These are phyloP conservation scores for Asterella californica DNA, from an alignment of 225 moss, liverwort and hornwort genomes.

Conservation along the genomic window DNA sequence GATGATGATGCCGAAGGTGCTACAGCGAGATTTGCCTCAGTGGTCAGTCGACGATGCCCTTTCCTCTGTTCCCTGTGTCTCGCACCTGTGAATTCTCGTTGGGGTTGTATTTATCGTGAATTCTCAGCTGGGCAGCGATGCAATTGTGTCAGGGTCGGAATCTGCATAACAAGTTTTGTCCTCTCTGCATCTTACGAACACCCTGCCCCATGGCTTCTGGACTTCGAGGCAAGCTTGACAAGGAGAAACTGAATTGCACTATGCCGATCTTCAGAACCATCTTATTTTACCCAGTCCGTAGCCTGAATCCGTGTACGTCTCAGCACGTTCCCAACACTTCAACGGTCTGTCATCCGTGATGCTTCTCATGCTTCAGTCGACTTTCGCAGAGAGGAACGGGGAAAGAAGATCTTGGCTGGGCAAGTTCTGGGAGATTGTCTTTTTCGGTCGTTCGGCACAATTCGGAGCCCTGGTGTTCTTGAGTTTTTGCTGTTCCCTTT, in stretches of 20 bases:
- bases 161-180: slow-evolving; percentile 1
- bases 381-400: slow-evolving; percentile 1
- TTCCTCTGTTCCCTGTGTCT: slow-evolving; percentile 23
- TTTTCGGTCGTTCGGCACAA: not conserved
- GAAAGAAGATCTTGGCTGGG: not conserved
- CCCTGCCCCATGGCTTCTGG: not conserved
- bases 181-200: not conserved
- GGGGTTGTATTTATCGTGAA: slow-evolving; percentile 16
- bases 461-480: not conserved
- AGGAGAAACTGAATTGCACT: not conserved
- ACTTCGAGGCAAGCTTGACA: not conserved
- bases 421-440: not conserved
- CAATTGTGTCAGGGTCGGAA: slow-evolving; percentile 8
- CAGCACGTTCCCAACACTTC: not conserved
- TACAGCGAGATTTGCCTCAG: slow-evolving; percentile 22
- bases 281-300: not conserved
- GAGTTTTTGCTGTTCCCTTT: not conserved
- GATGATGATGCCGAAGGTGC: slow-evolving; percentile 38
- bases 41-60: slow-evolving; percentile 39
- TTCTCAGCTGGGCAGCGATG: slow-evolving; percentile 19
- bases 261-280: not conserved
- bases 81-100: slow-evolving; percentile 19
- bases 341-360: not conserved
- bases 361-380: not conserved
- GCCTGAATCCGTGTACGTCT: not conserved